Conservation (phyloP, 805 yeast species). For the Ogataea ramenticola region DNA sequence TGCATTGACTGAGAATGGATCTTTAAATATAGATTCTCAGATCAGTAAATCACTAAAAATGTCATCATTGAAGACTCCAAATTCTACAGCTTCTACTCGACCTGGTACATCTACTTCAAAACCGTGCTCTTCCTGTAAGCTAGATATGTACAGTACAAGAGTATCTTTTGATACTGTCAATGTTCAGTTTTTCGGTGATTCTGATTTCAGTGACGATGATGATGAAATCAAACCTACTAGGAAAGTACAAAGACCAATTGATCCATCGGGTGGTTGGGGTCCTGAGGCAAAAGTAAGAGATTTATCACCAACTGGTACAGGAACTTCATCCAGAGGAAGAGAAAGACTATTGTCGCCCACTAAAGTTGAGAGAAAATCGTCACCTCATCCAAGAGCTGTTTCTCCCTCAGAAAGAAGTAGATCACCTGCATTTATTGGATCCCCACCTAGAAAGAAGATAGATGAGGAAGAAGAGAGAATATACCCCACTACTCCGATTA, state of each 20-base stretch:
- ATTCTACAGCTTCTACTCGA: too few species aligned
- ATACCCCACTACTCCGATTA: slow-evolving; percentile 30
- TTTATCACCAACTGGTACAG: slow-evolving; percentile 10
- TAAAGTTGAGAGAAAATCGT: not conserved
- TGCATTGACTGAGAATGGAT: not conserved
- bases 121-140: not conserved
- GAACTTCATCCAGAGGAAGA: slow-evolving; percentile 11
- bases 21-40: not conserved
- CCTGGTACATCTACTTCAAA: too few species aligned
- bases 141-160: slow-evolving; percentile 17
- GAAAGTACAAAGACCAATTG: not conserved
- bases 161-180: slow-evolving; percentile 53
- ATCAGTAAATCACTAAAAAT: not conserved
- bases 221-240: slow-evolving; percentile 10
- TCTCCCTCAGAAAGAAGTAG: slow-evolving; percentile 13
- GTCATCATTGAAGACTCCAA: not conserved
- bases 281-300: slow-evolving; percentile 12
- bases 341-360: not conserved
- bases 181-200: slow-evolving; percentile 23
- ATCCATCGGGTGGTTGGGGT: slow-evolving; percentile 17
- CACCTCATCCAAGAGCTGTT: slow-evolving; percentile 2
- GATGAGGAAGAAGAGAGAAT: slow-evolving; percentile 7
- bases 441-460: not conserved
- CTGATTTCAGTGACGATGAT: slow-evolving; percentile 8
- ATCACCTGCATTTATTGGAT: slow-evolving; percentile 13